Evolutionary conservation across 2,329 filamentous ascomycete genomes (phyloP), one percentile per base, ranked within the genome.

Genomic region (Amauroascus niger): DNA sequence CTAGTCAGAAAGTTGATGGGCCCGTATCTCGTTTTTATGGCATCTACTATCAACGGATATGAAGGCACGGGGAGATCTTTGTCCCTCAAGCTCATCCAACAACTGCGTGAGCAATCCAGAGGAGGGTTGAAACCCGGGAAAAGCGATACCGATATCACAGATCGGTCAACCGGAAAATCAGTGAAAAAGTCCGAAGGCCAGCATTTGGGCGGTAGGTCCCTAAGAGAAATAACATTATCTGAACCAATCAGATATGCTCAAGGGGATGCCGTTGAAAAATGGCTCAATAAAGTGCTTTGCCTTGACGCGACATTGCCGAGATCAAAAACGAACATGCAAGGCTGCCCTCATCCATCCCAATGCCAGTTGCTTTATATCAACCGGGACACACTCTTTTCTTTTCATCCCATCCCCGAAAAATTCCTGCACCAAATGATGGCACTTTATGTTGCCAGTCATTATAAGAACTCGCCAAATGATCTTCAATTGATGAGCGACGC

Each of bases 341-440:
- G 90, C 56, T 94, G 84, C 66, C 94, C 93, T 2, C 89, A 96
- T 68, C 93, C 91, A 0, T 85, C 84, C 7, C 82, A 93, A 67
- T 98, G 93, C 69, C 85, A 98, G 71, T 81, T 98, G 53, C 79
- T 97, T 54, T 84, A 89, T 62, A 89, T 98, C 63, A 98, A 97
- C 73, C 86, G 93, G 53, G 93, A 98, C 71, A 97, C 91, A 7
- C 80, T 98, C 13, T 98, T 98, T 74, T 97, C 91, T 11, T 98
- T 94, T 76, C 93, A 98, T 64, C 88, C 90, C 2, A 88, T 97
- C 18, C 94, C 93, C 1, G 93, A 98, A 69, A 93, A 90, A 65
- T 97, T 98, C 72, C 74, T 98, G 53, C 93, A 98, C 68, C 89
- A 95, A 63, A 96, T 98, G 88, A 91, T 98, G 71, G 89, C 90